Base-by-base conservation (phyloP, 2,329 filamentous ascomycete genomes). In the Hypomyces perniciosus region DNA sequence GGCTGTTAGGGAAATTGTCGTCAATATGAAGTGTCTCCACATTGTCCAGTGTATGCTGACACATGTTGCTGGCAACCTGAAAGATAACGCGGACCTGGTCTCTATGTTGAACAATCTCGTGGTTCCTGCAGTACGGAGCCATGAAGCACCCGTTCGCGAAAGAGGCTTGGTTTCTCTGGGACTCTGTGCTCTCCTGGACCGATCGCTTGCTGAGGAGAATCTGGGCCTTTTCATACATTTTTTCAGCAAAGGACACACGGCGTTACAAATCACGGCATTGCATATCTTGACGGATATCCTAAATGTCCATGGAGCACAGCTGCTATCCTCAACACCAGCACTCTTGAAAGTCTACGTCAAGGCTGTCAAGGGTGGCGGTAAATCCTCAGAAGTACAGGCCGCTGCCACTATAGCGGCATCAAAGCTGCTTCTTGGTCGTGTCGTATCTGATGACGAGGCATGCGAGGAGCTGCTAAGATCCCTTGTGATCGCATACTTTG, bases 91-190 rank as follows among this genome's bases (percentile, higher is more conserved):
- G 51, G 86, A 95, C 63, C 73, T 97, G n/a, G 89, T 95, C 4
- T 88, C 88, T n/a, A 96, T 97, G 87, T 77, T 99, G 45, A 97
- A 99, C 74, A 97, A 93, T 58, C 79, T 99, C 7, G 89, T 99
- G 40, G 90, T 99, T 2, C 93, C 93, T 6, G 93, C 93, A 29
- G 92, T 99, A 12, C 85, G 92, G 57, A 93, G 88, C 62, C 90
- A 96, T 60, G 91, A 97, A 65, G 88, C 90, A 5, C 90, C 91
- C 1, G 90, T 99, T 41, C 83, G 93, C 55, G 93, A 99, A 70
- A 82, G 90, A 51, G 93, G 93, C 13, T 75, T 99, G 9, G 77
- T 95, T 20, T 97, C 92, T 61, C 73, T 99, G 8, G 93, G 93
- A 4, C 77, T 99, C 8, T 96, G 90, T 67, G 91, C 91, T 59